Evolutionary conservation across 2,329 filamentous ascomycete genomes (phyloP).

Genomic region (Grosmannia clavigera): DNA sequence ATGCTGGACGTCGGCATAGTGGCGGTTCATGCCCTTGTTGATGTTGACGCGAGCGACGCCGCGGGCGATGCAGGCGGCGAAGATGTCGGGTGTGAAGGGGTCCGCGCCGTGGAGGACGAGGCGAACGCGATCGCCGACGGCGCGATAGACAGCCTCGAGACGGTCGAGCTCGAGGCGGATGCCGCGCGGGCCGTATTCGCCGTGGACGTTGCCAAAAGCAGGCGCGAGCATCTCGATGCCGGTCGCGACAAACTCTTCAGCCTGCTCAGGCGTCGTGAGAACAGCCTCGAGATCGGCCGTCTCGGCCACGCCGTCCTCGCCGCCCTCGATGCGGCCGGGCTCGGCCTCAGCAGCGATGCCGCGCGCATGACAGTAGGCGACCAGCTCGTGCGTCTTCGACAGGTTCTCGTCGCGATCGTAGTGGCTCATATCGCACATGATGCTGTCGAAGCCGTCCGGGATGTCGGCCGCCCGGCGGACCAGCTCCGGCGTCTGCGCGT

Average conservation of each 20-base stretch:
- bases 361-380: slow-evolving; percentile 48
- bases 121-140: slow-evolving; percentile 31
- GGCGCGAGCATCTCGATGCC: slow-evolving; percentile 65
- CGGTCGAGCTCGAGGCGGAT: slow-evolving; percentile 48
- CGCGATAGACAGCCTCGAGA: slow-evolving; percentile 29
- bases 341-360: slow-evolving; percentile 59
- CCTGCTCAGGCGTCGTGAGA: slow-evolving; percentile 57
- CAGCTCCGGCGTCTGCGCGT: slow-evolving; percentile 47
- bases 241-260: slow-evolving; percentile 55
- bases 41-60: slow-evolving; percentile 38
- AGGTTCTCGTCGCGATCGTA: slow-evolving; percentile 58
- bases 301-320: slow-evolving; percentile 64
- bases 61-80: slow-evolving; percentile 24
- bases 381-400: slow-evolving; percentile 45
- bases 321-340: slow-evolving; percentile 41
- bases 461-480: slow-evolving; percentile 48
- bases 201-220: slow-evolving; percentile 66
- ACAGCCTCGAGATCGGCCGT: slow-evolving; percentile 31
- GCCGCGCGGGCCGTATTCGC: slow-evolving; percentile 55
- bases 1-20: slow-evolving; percentile 30
- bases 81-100: slow-evolving; percentile 22
- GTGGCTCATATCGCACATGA: slow-evolving; percentile 65
- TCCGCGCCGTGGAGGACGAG: slow-evolving; percentile 35
- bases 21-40: slow-evolving; percentile 39
- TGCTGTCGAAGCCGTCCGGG: slow-evolving; percentile 50